Evolutionary conservation across 371 early-diverging fungal species (phyloP).

Genomic region (Circinella umbellata): DNA sequence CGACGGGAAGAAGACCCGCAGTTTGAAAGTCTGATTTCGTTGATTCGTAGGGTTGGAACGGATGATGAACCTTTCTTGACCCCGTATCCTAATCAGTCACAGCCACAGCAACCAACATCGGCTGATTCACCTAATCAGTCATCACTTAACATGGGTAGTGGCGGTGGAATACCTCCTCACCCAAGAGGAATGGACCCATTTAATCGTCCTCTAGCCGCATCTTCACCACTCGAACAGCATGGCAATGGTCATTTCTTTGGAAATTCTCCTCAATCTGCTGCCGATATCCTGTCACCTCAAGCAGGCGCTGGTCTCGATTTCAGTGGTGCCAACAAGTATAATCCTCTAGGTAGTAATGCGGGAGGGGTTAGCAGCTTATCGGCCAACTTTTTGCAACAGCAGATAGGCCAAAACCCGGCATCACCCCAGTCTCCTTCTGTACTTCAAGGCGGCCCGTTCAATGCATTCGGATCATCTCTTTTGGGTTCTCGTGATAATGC

Average conservation of each 20-base stretch:
- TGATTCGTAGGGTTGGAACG: slow-evolving; percentile 65
- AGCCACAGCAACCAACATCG: slow-evolving; percentile 1
- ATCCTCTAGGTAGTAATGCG: slow-evolving; percentile 33
- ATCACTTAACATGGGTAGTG: slow-evolving; percentile 6
- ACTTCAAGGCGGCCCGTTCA: slow-evolving; percentile 22
- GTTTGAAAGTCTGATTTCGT: slow-evolving; percentile 70
- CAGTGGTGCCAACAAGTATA: slow-evolving; percentile 26
- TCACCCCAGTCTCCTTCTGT: slow-evolving; percentile 33
- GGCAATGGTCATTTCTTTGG: slow-evolving; percentile 24
- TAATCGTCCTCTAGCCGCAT: slow-evolving; percentile 23
- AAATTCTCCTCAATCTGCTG: slow-evolving; percentile 3
- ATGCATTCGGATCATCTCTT: slow-evolving; percentile 30
- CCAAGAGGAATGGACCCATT: slow-evolving; percentile 29
- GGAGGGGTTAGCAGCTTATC: slow-evolving; percentile 14
- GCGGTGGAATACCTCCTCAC: slow-evolving; percentile 19
- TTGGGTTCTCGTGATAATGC: slow-evolving; percentile 31
- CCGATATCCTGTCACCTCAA: slow-evolving; percentile 18
- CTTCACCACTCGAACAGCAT: slow-evolving; percentile 25
- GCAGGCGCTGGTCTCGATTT: slow-evolving; percentile 21
- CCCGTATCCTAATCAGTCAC: slow-evolving; percentile 26
- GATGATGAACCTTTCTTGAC: slow-evolving; percentile 71
- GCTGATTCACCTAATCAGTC: slow-evolving; percentile 16
- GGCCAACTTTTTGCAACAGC: slow-evolving; percentile 27
- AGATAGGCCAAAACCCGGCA: slow-evolving; percentile 20
- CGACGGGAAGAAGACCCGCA: slow-evolving; percentile 71